Base-by-base conservation (phyloP, 2,329 filamentous ascomycete genomes). In the Nemania sp. region DNA sequence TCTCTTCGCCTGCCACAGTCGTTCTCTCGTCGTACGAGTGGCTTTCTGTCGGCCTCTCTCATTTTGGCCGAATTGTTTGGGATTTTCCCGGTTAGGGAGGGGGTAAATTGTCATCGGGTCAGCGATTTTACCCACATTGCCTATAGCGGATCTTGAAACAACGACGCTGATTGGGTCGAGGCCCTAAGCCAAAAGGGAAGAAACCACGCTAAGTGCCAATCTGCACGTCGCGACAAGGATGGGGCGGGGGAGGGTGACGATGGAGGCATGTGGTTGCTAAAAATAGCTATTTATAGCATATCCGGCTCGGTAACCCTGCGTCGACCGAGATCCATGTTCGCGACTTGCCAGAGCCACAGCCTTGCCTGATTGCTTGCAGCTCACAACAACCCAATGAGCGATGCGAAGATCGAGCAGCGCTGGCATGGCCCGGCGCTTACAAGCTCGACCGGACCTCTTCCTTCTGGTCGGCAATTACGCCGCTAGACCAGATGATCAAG, bases 281-380 rank as follows among this genome's bases (percentile, higher is more conserved):
- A 63, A 66, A 68, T 70, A 68, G 62, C 64, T 68, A 68, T 68
- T 65, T 64, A 64, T 69, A 68, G 66, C 62, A 62, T 56, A 34
- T 59, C 54, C 53, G 57, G 62, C 54, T 61, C 61, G 63, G 63
- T 52, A 64, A 49, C 58, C 42, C 50, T 40, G 59, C 64, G 61
- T 62, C 54, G 59, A 48, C 47, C 46, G 31, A 59, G 31, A 45
- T 55, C 51, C 33, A 57, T 57, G 57, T 56, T 49, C 52, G 54
- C 61, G 59, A 30, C 34, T 41, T 23, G 36, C 45, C 54, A 57
- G 49, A 57, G 58, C 60, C 58, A 63, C 58, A 59, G 62, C 54
- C 56, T 58, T 54, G 59, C 56, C 53, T 61, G 54, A 56, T 60
- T 56, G 51, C 54, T 51, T 60, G 59, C 54, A 61, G 44, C 51